Percentiles rank a stretch among this genome's conserved stretches.
These are phyloP conservation scores for Coprinopsis strossmayeri DNA, from an alignment of 768 basidiomycete genomes.

Conservation along the genomic window DNA sequence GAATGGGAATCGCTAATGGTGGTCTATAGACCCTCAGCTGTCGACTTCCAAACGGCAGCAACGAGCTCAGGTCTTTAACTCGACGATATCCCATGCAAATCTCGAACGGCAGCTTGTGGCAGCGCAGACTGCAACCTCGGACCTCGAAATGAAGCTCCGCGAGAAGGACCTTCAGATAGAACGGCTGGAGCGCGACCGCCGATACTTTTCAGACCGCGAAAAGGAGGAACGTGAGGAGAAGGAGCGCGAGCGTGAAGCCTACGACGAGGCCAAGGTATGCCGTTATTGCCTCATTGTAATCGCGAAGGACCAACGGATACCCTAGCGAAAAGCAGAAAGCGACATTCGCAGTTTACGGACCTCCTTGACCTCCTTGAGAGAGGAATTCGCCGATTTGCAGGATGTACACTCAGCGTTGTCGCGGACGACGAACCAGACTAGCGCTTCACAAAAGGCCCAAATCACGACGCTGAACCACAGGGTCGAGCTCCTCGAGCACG, in stretches of 20 bases:
- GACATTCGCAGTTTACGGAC: conserved; percentile 49
- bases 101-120: conserved; percentile 65
- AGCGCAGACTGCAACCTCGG: conserved; percentile 52
- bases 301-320: not conserved
- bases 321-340: conserved; percentile 40
- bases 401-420: conserved; percentile 46
- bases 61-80: conserved; percentile 55
- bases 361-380: conserved; percentile 41
- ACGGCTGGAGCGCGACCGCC: conserved; percentile 60
- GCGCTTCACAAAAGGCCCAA: conserved; percentile 45
- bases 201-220: conserved; percentile 65
- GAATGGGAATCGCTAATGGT: not conserved
- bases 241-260: conserved; percentile 44
- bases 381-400: conserved; percentile 55
- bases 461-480: conserved; percentile 42
- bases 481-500: conserved; percentile 38
- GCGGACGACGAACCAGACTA: conserved; percentile 41
- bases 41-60: conserved; percentile 65
- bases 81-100: conserved; percentile 52
- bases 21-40: conserved; percentile 49
- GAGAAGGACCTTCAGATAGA: conserved; percentile 61
- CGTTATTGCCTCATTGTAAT: not conserved
- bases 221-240: conserved; percentile 63
- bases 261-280: conserved; percentile 57
- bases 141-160: conserved; percentile 61